These are phyloP conservation scores for Akanthomyces lecanii DNA, from an alignment of 2,329 filamentous ascomycete species.

Conservation along the genomic window DNA sequence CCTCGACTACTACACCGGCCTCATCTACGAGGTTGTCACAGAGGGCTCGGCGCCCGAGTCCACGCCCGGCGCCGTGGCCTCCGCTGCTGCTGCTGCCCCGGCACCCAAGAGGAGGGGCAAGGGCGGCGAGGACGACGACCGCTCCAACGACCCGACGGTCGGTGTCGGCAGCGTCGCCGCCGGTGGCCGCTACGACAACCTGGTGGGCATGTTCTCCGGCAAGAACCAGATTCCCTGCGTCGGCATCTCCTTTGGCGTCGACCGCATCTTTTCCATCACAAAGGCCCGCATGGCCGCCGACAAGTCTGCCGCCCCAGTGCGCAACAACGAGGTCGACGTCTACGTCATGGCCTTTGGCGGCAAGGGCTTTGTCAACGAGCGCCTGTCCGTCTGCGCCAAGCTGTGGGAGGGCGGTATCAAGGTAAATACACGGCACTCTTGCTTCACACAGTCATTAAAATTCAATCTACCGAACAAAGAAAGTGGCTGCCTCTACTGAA, in stretches of 20 bases:
- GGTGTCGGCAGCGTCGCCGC: slow-evolving; percentile 86
- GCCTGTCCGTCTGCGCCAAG: slow-evolving; percentile 71
- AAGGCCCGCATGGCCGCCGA: slow-evolving; percentile 69
- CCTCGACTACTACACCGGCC: slow-evolving; percentile 86
- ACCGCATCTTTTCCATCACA: slow-evolving; percentile 90
- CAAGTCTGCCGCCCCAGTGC: slow-evolving; percentile 43
- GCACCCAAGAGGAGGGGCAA: slow-evolving; percentile 50
- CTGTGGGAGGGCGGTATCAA: slow-evolving; percentile 89
- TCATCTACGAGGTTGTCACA: slow-evolving; percentile 87
- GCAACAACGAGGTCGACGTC: slow-evolving; percentile 77
- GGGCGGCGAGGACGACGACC: slow-evolving; percentile 56
- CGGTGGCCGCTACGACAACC: slow-evolving; percentile 85
- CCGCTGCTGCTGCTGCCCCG: slow-evolving; percentile 31
- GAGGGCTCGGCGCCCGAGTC: slow-evolving; percentile 63
- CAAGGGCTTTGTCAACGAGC: slow-evolving; percentile 78
- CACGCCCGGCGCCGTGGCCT: slow-evolving; percentile 33
- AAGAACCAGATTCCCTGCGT: slow-evolving; percentile 68
- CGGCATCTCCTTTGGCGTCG: slow-evolving; percentile 83
- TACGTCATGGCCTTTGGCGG: slow-evolving; percentile 94
- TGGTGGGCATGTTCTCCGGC: slow-evolving; percentile 89
- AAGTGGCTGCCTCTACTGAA: not conserved
- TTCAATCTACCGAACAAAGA: not conserved
- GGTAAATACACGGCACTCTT: slow-evolving; percentile 35
- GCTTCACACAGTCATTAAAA: not conserved
- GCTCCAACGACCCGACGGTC: slow-evolving; percentile 72